A percentile compares a stretch with the other conserved stretches of the same genome.
Conservation (phyloP, 108 stramenopile species). For the Nannochloropsis oceanica region DNA sequence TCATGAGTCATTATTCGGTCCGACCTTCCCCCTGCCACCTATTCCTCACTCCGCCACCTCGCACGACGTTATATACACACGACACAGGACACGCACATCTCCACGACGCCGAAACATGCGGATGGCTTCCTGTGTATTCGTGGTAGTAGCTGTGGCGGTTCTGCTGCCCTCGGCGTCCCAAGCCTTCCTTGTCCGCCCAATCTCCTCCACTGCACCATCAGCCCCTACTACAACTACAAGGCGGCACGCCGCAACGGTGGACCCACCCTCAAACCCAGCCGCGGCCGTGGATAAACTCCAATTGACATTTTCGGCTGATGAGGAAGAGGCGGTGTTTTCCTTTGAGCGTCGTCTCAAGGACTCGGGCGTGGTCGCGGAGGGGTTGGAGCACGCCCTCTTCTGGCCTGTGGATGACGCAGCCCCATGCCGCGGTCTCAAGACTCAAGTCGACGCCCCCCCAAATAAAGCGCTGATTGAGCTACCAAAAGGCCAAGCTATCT, state of each 20-base stretch:
- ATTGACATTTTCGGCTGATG: background rate
- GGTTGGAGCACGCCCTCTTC: background rate
- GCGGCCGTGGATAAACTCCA: background rate
- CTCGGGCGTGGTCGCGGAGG: background rate
- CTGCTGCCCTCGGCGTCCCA: background rate
- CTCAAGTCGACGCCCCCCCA: background rate
- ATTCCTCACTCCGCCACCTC: too few relatives aligned
- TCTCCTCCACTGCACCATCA: background rate
- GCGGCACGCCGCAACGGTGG: background rate
- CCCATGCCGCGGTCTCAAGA: background rate
- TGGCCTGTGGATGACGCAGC: background rate
- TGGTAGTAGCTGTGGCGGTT: background rate
- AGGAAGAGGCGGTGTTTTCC: background rate
- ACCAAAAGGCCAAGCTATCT: background rate
- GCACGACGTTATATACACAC: too few relatives aligned
- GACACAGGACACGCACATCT: too few relatives aligned
- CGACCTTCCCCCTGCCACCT: too few relatives aligned
- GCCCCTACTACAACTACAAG: background rate
- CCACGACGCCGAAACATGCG: background rate
- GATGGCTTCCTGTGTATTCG: background rate
- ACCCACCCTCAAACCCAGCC: background rate
- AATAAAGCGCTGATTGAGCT: background rate
- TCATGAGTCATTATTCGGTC: too few relatives aligned
- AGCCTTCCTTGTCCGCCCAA: background rate
- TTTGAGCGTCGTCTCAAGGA: background rate